Evolutionary conservation across 768 basidiomycete genomes (phyloP), one percentile per base, ranked within the genome.

Genomic region (Lyophyllum atratum): DNA sequence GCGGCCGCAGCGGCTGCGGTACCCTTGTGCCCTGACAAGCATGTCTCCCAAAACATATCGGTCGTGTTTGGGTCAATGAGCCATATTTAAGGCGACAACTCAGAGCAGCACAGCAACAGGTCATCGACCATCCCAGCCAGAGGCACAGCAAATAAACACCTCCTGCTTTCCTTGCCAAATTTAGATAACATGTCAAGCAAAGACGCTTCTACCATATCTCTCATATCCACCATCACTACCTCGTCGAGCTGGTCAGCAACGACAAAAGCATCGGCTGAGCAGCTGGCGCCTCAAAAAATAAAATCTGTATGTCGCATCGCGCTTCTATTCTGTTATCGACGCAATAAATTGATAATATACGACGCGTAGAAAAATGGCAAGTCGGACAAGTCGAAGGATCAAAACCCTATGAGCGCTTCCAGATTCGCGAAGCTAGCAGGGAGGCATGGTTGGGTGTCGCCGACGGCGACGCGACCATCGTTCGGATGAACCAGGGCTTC

Each of bases 401-500:
- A 33, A 40, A 17, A 9, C 10, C 42, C 33, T 17, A 54, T 61
- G 49, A 55, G 52, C 25, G 45, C 59, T 40, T 65, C 64, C 7
- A 49, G 53, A 17, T 70, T 66, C 55, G 64, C 68, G 9, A 37
- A 62, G 31, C 49, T 53, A 33, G 58, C 64, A 11, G 28, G 52
- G 54, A 64, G 55, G 33, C 56, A 62, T 25, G 66, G 67, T n/a
- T 68, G 68, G 68, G 58, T 59, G 15, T 49, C 67, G 9, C 62
- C 64, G 10, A 67, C 67, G 3, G 61, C 68, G n/a, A 59, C 61
- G 25, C 64, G 58, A n/a, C 60, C 66, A 37, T 45, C 63, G 31
- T 61, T 66, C 40, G 46, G 37, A 21, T 52, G n/a, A 6, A 34
- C 4, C 4, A 7, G 8, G 33, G 9, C 5, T 17, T n/a, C 34